Evolutionary conservation across 176 grass and related monocot genomes (phyloP).

Genomic region (Paspalum vaginatum): DNA sequence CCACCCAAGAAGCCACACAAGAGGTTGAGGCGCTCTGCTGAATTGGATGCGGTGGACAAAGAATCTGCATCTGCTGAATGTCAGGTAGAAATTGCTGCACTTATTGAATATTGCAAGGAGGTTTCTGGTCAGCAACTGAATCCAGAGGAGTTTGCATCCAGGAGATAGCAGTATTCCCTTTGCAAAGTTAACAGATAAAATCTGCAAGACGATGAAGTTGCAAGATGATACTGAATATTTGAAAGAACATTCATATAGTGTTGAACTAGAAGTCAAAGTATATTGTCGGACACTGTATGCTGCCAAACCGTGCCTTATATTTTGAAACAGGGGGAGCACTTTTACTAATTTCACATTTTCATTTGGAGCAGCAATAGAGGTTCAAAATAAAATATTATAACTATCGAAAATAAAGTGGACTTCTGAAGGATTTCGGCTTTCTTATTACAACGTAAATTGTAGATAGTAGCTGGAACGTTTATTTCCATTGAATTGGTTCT

Average conservation of each 20-base stretch:
- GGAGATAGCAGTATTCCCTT: slow-evolving; percentile 36
- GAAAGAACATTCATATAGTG: slow-evolving; percentile 38
- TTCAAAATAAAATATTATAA: slow-evolving; percentile 7
- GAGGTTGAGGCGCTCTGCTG: slow-evolving; percentile 21
- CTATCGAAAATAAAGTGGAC: not conserved
- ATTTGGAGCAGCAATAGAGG: not conserved
- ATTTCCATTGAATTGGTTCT: not conserved
- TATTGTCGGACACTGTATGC: not conserved
- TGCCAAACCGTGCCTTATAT: not conserved
- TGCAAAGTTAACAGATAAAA: slow-evolving; percentile 43
- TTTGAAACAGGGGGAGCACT: not conserved
- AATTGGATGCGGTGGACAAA: not conserved
- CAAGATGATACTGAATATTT: slow-evolving; percentile 33
- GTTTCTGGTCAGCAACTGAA: slow-evolving; percentile 23
- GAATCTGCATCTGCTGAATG: slow-evolving; percentile 17
- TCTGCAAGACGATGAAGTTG: slow-evolving; percentile 36
- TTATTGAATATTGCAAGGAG: slow-evolving; percentile 35
- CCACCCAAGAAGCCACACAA: slow-evolving; percentile 21
- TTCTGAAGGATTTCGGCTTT: slow-evolving; percentile 1
- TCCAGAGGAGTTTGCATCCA: slow-evolving; percentile 9
- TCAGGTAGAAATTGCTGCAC: slow-evolving; percentile 19
- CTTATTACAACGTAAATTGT: not conserved
- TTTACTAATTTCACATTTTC: not conserved
- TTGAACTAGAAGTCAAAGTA: not conserved
- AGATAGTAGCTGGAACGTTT: slow-evolving; percentile 8